Evolutionary conservation across 2,329 filamentous ascomycete genomes (phyloP), one percentile per base, ranked within the genome.

Genomic region (Talaromyces sp.): DNA sequence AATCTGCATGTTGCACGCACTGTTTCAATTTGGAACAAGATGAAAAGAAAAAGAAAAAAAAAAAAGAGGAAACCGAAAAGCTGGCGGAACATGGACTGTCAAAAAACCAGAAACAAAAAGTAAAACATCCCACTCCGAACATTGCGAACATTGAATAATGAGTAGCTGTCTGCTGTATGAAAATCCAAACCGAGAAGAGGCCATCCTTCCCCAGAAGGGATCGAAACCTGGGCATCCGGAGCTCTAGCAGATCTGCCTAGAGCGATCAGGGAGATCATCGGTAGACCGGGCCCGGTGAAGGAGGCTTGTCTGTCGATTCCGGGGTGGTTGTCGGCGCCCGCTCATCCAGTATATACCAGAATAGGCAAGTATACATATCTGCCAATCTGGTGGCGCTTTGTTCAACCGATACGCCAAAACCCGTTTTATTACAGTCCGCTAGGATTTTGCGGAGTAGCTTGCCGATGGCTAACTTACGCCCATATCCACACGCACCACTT

Each of bases 291-390:
- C 50, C 64, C 60, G 52, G 59, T 27, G 16, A 33, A 65, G 27
- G 57, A 65, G 27, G 57, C 48, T 24, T 45, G 37, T 31, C 47
- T 22, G 27, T 58, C 39, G 52, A 59, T 39, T 37, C 35, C 22
- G 22, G 35, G 43, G 43, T 22, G 62, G 27, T 33, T 33, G 37
- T 43, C 41, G 39, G n/a, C 41, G n/a, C 9, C 31, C 39, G 14
- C 2, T 22, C 8, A 39, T 11, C 13, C 45, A 52, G 59, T 59
- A 35, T 43, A 65, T 62, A 41, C 64, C 64, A 59, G 52, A 65
- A 65, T 58, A 65, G 64, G 64, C 59, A 65, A 60, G 52, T 62
- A 65, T 62, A 65, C 64, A 65, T 65, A 62, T 62, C 50, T 27
- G 47, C 24, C 11, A 13, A 24, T 48, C 45, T 61, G 59, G 64